Evolutionary conservation across 2,329 filamentous ascomycete genomes (phyloP).

Genomic region (Penicillium digitatum): DNA sequence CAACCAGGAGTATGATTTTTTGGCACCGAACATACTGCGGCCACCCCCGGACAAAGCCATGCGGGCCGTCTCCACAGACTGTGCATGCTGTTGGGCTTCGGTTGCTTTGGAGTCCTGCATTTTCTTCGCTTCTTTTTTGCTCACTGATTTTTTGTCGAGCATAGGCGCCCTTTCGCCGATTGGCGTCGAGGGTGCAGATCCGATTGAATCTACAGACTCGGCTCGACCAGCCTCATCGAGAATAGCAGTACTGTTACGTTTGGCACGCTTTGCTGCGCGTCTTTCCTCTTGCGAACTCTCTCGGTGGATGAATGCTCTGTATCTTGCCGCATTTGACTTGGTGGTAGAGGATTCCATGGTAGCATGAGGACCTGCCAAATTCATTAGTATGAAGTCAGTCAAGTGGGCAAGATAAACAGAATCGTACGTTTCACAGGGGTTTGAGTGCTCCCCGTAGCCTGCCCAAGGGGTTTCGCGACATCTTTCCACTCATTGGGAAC

Average conservation of each 20-base stretch:
- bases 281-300: constrained; percentile 72
- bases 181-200: constrained; percentile 55
- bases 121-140: constrained; percentile 83
- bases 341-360: constrained; percentile 42
- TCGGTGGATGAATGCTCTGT: constrained; percentile 60
- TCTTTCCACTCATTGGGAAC: constrained; percentile 73
- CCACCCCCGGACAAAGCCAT: constrained; percentile 55
- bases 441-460: constrained; percentile 37
- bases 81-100: constrained; percentile 73
- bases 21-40: constrained; percentile 42
- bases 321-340: constrained; percentile 46
- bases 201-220: constrained; percentile 57
- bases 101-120: constrained; percentile 68
- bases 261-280: constrained; percentile 63
- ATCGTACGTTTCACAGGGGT: constrained; percentile 41
- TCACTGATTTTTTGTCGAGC: constrained; percentile 61
- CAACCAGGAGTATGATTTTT: constrained; percentile 50
- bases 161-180: constrained; percentile 54
- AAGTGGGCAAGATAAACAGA: background rate
- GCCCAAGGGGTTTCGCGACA: constrained; percentile 51
- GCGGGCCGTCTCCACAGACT: constrained; percentile 77
- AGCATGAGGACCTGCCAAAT: constrained; percentile 34
- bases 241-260: constrained; percentile 55
- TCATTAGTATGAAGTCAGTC: constrained; percentile 12
- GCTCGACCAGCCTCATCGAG: constrained; percentile 51